These are phyloP conservation scores for Talaromyces piceae DNA, from an alignment of 2,329 filamentous ascomycete species.

Conservation along the genomic window DNA sequence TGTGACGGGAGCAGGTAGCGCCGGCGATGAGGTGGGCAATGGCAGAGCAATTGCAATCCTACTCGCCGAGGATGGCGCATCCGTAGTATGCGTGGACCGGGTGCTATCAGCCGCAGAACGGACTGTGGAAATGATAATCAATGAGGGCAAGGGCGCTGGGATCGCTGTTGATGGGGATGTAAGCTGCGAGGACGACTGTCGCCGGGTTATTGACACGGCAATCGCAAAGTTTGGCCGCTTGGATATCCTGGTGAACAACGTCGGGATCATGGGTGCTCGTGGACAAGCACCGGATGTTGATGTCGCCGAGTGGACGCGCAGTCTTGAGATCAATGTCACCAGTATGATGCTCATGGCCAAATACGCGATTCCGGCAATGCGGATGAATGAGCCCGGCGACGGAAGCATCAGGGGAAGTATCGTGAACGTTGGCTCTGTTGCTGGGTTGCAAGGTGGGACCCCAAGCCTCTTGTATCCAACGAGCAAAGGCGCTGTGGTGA, in stretches of 20 bases:
- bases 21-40: slow-evolving; percentile 19
- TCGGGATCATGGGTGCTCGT: slow-evolving; percentile 28
- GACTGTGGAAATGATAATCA: slow-evolving; percentile 24
- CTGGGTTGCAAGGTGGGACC: slow-evolving; percentile 23
- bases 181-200: slow-evolving; percentile 13
- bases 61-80: slow-evolving; percentile 21
- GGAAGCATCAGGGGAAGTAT: slow-evolving; percentile 23
- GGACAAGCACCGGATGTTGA: slow-evolving; percentile 24
- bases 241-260: slow-evolving; percentile 15
- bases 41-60: slow-evolving; percentile 23
- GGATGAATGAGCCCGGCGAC: slow-evolving; percentile 17
- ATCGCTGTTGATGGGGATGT: slow-evolving; percentile 1
- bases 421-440: slow-evolving; percentile 31
- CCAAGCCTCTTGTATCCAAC: slow-evolving; percentile 26
- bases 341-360: slow-evolving; percentile 31
- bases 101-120: slow-evolving; percentile 19
- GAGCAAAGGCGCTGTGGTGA: slow-evolving; percentile 35
- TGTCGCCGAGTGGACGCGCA: slow-evolving; percentile 23
- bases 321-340: slow-evolving; percentile 28
- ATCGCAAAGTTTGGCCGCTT: slow-evolving; percentile 13
- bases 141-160: slow-evolving; percentile 12
- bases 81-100: slow-evolving; percentile 20
- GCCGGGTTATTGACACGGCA: slow-evolving; percentile 23
- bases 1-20: slow-evolving; percentile 24
- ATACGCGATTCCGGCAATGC: slow-evolving; percentile 27